Base-by-base conservation (phyloP, 306 rosid genomes). In the Herpetospermum pedunculosum region DNA sequence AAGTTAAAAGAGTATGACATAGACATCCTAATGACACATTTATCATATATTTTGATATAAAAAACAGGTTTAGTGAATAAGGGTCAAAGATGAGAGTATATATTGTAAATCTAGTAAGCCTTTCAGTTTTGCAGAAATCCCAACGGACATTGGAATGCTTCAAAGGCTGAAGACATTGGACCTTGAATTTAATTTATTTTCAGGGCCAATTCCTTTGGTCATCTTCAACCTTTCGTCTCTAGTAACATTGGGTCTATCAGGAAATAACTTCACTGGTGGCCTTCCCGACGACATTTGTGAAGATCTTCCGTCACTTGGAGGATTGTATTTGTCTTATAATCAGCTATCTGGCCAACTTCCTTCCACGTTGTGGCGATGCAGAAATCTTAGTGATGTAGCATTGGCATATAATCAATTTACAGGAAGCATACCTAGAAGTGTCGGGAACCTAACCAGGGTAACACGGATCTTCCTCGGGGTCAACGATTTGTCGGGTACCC, bases 151-250 rank as follows among this genome's bases (percentile, higher is more conserved):
- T 35, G 59, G 69, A 0, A 14, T 1, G 8, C 19, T 73, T 28
- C 19, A 23, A 47, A 15, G 50, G 11, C 19, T 73, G 68, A 32
- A 40, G 77, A 12, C 23, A 7, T 50, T 78, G 16, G 4, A 1
- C 25, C 1, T 78, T 25, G 57, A 40, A 29, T 5, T 1, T 2
- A 73, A 73, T 52, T 46, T 8, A 29, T 21, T 80, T 23, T n/a
- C 50, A 19, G 83, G 73, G 4, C 12, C 26, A 25, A 74, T 75
- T 70, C 83, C 74, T 26, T 3, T 0, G 0, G 1, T 3, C 26
- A 4, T 75, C 4, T 80, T 75, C 73, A 80, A 80, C 41, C 43
- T 69, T 70, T 80, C 79, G 6, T 70, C 74, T 47, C 8, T 75
- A 53, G 54, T 8, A 2, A 25, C 0, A 6, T 35, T 80, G 7